phyloP scores from a whole-genome alignment of 345 rosid species.

The Draba incana region DNA sequence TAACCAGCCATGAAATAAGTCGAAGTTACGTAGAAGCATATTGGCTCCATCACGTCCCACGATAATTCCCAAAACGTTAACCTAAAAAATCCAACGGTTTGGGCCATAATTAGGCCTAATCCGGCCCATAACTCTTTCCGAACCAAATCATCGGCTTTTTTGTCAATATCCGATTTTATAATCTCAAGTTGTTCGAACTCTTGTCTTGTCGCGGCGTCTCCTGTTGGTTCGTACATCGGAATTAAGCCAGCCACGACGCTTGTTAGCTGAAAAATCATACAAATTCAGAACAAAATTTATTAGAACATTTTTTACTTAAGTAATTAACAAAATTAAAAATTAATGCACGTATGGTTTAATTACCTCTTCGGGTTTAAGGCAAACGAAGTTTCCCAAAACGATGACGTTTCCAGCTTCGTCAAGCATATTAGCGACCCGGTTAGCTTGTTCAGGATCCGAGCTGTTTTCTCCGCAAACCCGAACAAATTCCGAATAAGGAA shows the following conservation, averaged over 20 bases:
- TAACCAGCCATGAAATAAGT: conserved; percentile 76
- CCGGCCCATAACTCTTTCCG: conserved; percentile 84
- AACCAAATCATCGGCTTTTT: conserved; percentile 56
- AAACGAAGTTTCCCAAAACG: conserved; percentile 67
- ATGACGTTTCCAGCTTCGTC: conserved; percentile 82
- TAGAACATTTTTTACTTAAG: neutral
- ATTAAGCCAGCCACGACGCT: conserved; percentile 69
- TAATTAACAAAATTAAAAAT: neutral
- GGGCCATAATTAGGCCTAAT: conserved; percentile 62
- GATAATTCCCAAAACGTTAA: conserved; percentile 97
- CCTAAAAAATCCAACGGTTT: conserved; percentile 85
- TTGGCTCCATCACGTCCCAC: conserved; percentile 99
- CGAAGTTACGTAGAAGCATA: conserved; percentile 87
- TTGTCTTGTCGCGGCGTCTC: conserved; percentile 52
- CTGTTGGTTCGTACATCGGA: conserved; percentile 47
- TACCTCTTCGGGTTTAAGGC: conserved; percentile 84
- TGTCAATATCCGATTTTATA: conserved; percentile 59
- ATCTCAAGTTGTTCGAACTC: conserved; percentile 67
- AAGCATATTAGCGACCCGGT: conserved; percentile 63
- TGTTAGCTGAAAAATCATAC: conserved; percentile 54
- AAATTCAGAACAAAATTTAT: conserved; percentile 20
- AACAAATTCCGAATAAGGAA: conserved; percentile 67
- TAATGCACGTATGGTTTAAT: conserved; percentile 16
- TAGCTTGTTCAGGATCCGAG: conserved; percentile 65
- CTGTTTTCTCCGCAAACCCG: conserved; percentile 62